Conservation (phyloP, 1,284 basidiomycete genomes). For the Stereum hirsutum region DNA sequence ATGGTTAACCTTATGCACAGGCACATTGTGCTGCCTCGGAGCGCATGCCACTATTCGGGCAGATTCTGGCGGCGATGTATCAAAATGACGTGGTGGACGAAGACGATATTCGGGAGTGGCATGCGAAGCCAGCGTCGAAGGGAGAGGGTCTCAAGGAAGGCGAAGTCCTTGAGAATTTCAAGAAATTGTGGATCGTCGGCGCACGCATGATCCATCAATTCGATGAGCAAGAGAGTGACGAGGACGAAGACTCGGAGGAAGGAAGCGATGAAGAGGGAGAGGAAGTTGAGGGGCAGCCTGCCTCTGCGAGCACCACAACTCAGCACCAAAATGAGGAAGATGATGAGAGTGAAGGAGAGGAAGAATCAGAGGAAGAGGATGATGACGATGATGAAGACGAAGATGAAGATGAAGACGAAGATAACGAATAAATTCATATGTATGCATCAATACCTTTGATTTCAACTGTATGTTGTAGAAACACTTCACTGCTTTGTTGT, state of each 20-base stretch:
- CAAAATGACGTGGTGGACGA: slow-evolving; percentile 74
- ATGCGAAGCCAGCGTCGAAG: slow-evolving; percentile 38
- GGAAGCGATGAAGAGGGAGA: slow-evolving; percentile 9
- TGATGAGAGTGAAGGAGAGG: slow-evolving; percentile 8
- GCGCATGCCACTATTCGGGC: slow-evolving; percentile 60
- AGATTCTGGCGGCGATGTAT: slow-evolving; percentile 66
- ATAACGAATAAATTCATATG: slow-evolving; percentile 8
- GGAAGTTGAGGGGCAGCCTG: slow-evolving; percentile 2
- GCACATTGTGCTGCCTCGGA: slow-evolving; percentile 53
- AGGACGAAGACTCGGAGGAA: slow-evolving; percentile 33
- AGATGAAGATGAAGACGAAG: slow-evolving; percentile 10
- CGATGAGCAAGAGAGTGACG: slow-evolving; percentile 61
- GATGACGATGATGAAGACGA: slow-evolving; percentile 8
- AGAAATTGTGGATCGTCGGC: slow-evolving; percentile 66
- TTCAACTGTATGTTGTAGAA: no score
- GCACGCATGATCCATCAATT: slow-evolving; percentile 70
- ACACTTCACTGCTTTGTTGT: no score
- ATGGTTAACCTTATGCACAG: slow-evolving; percentile 22
- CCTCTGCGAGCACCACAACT: no score
- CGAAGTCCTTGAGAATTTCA: slow-evolving; percentile 39
- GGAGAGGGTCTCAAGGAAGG: slow-evolving; percentile 36
- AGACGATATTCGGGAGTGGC: slow-evolving; percentile 70
- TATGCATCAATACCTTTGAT: slow-evolving; percentile 3
- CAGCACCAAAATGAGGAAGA: slow-evolving; percentile 6
- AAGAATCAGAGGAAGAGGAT: slow-evolving; percentile 10